Evolutionary conservation across 108 stramenopile species (phyloP), one percentile per base, ranked within the genome.

Genomic region (Cyclotella baltica): DNA sequence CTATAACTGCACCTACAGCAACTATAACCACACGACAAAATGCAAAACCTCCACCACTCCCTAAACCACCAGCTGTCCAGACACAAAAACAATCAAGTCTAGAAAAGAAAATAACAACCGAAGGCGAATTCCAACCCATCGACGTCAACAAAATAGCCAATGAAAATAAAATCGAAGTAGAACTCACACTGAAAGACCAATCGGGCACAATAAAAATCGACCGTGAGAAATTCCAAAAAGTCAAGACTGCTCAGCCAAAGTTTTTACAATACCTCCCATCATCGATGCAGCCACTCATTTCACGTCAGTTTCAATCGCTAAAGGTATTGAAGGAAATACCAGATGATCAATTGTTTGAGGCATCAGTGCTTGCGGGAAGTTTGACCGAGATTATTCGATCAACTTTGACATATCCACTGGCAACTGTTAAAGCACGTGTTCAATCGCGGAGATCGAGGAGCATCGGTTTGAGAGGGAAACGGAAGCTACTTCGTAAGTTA

Each of bases 351-450:
- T 61, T 96, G 28, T 73, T 96, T 34, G 35, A 78, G 4, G 92
- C 94, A 5, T 85, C 88, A 13, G 86, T 86, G 10, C 29, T 89
- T 29, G 94, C 94, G 22, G 94, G 94, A 55, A 78, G 87, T 46
- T 29, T 79, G 3, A 87, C 86, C 4, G 94, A 93, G 75, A 88
- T 91, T 68, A 55, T 85, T n/a, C 82, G 92, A 33, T 92, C 92
- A 11, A 70, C 58, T 6, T 29, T 93, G 11, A 46, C 92, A 50
- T 90, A 93, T 84, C 94, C 94, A 29, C 55, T 96, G 36, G 71
- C 64, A 31, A 93, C 94, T 15, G 67, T 96, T 28, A 96, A 96
- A 68, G 77, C 85, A 20, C 76, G 94, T 50, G 78, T 96, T 18
- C 90, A 92, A 76, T 86, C 85, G 2, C 55, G 51, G 73, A 92